Base-by-base conservation (phyloP, 2,329 filamentous ascomycete species). In the Pseudocercospora eumusae region DNA sequence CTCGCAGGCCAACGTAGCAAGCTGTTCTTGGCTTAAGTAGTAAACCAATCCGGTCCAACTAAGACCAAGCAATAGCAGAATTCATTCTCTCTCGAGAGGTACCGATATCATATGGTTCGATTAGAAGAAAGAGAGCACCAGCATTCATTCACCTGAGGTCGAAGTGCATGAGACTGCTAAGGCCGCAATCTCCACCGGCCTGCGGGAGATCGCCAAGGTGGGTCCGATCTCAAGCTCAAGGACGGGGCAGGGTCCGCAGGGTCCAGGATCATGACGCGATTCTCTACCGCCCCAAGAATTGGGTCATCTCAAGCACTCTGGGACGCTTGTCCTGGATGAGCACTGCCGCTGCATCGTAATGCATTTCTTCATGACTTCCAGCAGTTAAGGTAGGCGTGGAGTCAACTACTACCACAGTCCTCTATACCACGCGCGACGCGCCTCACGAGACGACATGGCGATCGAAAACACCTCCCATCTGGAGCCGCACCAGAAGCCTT, bases 401-500 rank as follows among this genome's bases (percentile, higher is more conserved):
- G 47, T 21, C 15, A 15, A 25, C 15, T 18, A 25, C 47, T 28
- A 31, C 21, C 18, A 47, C 23, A 15, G 25, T 52, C 15, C 15
- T 52, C 23, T 28, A 28, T 28, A 18, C 20, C 47, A 25, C 25
- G 47, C 47, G 23, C 9, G 8, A 52, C 47, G 23, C 47, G 47
- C 47, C 25, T 52, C 13, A 6, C 44, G 47, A 10, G 18, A n/a
- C 23, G 25, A n/a, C 2, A 52, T 52, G 47, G 47, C 25, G 10
- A 25, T 28, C 47, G 47, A 52, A 1, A 52, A 52, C 47, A 52
- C 47, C 47, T 31, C 47, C 25, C 23, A 52, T 52, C 25, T 52
- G 47, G 21, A 52, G 25, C 23, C 47, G 47, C 47, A 52, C 5
- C 50, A 57, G 10, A 52, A 61, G 40, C 50, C 66, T n/a, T 58